A percentile compares a stretch with the other conserved stretches of the same genome.
phyloP scores from a whole-genome alignment of 2,329 filamentous ascomycete genomes.

The Aspergillus neoniger region DNA sequence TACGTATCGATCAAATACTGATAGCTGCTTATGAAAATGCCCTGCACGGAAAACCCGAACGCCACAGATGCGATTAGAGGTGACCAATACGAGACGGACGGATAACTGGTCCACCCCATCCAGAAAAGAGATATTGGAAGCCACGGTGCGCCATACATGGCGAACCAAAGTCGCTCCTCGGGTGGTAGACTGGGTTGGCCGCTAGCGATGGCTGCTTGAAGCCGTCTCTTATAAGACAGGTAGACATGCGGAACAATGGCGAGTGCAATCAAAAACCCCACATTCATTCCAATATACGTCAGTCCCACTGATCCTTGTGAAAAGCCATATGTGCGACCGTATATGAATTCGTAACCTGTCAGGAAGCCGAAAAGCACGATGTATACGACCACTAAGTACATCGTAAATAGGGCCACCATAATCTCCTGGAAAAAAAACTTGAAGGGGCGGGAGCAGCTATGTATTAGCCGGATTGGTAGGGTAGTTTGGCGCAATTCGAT shows the following conservation, averaged over 20 bases:
- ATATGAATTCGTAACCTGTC: slow-evolving; percentile 54
- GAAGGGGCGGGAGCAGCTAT: slow-evolving; percentile 51
- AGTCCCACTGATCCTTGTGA: slow-evolving; percentile 49
- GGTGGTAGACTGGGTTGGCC: slow-evolving; percentile 48
- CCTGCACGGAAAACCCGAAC: slow-evolving; percentile 54
- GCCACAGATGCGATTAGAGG: slow-evolving; percentile 52
- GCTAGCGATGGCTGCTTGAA: slow-evolving; percentile 26
- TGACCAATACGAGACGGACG: slow-evolving; percentile 52
- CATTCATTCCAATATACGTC: slow-evolving; percentile 51
- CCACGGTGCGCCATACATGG: slow-evolving; percentile 53
- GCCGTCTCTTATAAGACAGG: slow-evolving; percentile 29
- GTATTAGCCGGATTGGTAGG: slow-evolving; percentile 42
- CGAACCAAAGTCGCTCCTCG: slow-evolving; percentile 57
- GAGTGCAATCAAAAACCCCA: slow-evolving; percentile 43
- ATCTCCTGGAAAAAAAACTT: slow-evolving; percentile 50
- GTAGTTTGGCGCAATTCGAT: slow-evolving; percentile 48
- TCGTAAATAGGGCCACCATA: slow-evolving; percentile 31
- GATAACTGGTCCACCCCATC: slow-evolving; percentile 58
- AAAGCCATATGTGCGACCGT: slow-evolving; percentile 51
- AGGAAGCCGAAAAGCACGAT: slow-evolving; percentile 37
- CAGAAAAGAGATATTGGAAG: slow-evolving; percentile 59
- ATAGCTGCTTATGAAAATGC: slow-evolving; percentile 54
- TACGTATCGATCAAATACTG: slow-evolving; percentile 62
- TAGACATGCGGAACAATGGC: slow-evolving; percentile 48
- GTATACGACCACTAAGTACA: slow-evolving; percentile 34